Evolutionary conservation across 768 basidiomycete genomes (phyloP).

Genomic region (Harrya chromipes): DNA sequence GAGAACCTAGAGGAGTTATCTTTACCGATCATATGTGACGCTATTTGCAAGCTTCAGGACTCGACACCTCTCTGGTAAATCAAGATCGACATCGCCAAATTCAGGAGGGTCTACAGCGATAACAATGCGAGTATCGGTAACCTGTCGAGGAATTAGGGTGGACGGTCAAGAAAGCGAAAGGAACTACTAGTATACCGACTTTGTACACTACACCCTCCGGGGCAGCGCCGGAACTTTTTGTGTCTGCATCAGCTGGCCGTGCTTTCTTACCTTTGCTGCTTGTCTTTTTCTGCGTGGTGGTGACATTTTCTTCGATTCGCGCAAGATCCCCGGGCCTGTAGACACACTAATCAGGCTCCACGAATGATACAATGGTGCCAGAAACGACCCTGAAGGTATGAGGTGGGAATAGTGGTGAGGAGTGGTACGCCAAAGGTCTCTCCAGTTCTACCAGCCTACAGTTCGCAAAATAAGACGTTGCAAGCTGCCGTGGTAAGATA

Average conservation of each 20-base stretch:
- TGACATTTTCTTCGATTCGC: conserved; percentile 70
- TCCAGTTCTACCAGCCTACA: conserved; percentile 83
- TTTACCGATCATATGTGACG: conserved; percentile 82
- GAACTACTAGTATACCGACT: conserved; percentile 33
- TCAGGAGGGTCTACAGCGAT: conserved; percentile 73
- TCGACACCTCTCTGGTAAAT: conserved; percentile 82
- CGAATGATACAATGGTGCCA: background rate
- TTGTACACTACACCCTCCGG: conserved; percentile 87
- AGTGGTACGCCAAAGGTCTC: conserved; percentile 76
- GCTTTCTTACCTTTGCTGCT: conserved; percentile 48
- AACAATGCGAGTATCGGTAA: conserved; percentile 77
- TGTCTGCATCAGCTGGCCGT: conserved; percentile 31
- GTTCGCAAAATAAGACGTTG: conserved; percentile 31
- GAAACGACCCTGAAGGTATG: conserved; percentile 72
- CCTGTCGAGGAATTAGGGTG: conserved; percentile 37
- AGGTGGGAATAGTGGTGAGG: conserved; percentile 69
- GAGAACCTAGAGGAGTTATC: too few relatives aligned
- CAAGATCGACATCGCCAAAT: conserved; percentile 57
- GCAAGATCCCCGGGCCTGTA: conserved; percentile 85
- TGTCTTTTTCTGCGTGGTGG: conserved; percentile 39
- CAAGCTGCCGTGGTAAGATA: background rate
- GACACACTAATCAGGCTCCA: conserved; percentile 6
- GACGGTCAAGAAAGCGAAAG: background rate
- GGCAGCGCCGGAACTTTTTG: conserved; percentile 37
- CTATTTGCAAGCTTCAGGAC: conserved; percentile 89